Conservation (phyloP, 116 monocot genomes). For the Trichopus zeylanicus region DNA sequence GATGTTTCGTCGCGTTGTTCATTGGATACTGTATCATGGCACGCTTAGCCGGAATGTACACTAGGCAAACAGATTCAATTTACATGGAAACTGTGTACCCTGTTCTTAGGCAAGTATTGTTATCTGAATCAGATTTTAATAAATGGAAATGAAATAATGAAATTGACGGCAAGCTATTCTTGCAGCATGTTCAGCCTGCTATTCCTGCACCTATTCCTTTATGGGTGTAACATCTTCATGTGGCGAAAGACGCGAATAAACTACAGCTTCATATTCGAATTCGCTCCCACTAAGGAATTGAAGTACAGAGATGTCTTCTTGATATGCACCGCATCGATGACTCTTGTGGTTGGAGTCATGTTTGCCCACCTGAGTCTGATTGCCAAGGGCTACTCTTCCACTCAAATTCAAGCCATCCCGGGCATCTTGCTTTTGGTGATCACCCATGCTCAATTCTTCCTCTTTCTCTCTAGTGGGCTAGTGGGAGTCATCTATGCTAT, state of each 20-base stretch:
- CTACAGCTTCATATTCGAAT: conserved; percentile 95
- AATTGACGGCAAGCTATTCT: neutral
- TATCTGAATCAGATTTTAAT: neutral
- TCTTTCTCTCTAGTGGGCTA: neutral
- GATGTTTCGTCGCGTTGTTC: conserved; percentile 83
- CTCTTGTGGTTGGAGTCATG: conserved; percentile 67
- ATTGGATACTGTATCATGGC: conserved; percentile 93
- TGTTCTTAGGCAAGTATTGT: conserved; percentile 57
- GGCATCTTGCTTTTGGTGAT: conserved; percentile 85
- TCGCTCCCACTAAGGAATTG: conserved; percentile 71
- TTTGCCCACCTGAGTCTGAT: conserved; percentile 62
- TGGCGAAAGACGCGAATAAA: conserved; percentile 90
- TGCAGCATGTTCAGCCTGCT: conserved; percentile 90
- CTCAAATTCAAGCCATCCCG: conserved; percentile 67
- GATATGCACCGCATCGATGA: conserved; percentile 85
- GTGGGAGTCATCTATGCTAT: neutral
- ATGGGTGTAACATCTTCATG: conserved; percentile 94
- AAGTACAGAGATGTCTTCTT: conserved; percentile 87
- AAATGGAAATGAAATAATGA: no score
- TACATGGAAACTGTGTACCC: conserved; percentile 99
- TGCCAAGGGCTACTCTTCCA: conserved; percentile 50
- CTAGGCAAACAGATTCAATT: conserved; percentile 45
- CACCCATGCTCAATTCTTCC: neutral
- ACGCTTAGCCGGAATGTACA: conserved; percentile 78
- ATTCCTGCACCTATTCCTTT: conserved; percentile 91